Evolutionary conservation across 306 rosid genomes (phyloP), one percentile per base, ranked within the genome.

Genomic region (Vicia sativa): DNA sequence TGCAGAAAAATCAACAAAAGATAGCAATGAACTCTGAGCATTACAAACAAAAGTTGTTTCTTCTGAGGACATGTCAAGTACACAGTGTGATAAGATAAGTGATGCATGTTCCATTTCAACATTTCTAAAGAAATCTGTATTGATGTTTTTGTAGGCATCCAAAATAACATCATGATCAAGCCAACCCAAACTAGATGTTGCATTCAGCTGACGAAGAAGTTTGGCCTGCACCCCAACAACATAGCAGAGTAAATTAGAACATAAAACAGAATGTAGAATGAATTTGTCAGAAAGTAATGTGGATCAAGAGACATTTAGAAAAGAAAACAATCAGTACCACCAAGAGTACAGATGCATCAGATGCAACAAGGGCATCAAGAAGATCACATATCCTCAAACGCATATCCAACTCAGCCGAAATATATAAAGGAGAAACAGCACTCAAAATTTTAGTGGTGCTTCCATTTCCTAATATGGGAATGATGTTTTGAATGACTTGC

Each of bases 81-180:
- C 97, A 76, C 86, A 93, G 71, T 93, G 98, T 15, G 98, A 88
- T 77, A 93, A 74, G 79, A 93, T 68, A 74, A 93, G 81, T 63
- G 86, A 77, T 44, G 89, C 85, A 35, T 90, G 96, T 46, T 90
- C 88, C 67, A 76, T 87, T 37, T 43, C 80, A 42, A 85, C 57
- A 5, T 52, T 52, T 79, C 67, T 52, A 77, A 93, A 93, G 60
- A 93, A 85, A 74, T 88, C 84, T 37, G 34, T 68, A 63, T 74
- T 71, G 42, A 90, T 86, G 72, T 61, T 78, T 53, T 68, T 71
- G 68, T 93, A 93, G 64, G 89, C 83, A 66, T 80, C 58, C 52
- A 83, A 65, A 54, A 93, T 81, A 18, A 74, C 74, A 78, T 88
- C 97, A 77, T 80, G 86, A 72, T 93, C 89, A 65, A 74, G 97